Evolutionary conservation across 2,329 filamentous ascomycete genomes (phyloP), one percentile per base, ranked within the genome.

Genomic region (Juglanconis oblonga): DNA sequence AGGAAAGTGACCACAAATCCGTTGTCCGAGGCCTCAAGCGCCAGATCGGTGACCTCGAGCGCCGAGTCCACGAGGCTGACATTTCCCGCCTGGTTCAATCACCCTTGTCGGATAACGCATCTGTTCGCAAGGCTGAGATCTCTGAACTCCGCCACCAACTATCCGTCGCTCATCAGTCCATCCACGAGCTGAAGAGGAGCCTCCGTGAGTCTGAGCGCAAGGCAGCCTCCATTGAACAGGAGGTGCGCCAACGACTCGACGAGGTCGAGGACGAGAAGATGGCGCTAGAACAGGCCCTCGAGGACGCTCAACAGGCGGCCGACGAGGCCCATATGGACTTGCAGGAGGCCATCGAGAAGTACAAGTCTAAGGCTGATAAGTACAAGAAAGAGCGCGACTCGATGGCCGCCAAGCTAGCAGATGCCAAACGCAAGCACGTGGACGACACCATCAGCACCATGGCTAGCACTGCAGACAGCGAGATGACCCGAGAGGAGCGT

Each of bases 41-140:
- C 52, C 83, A 87, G 59, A 81, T 91, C 52, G 77, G 81, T 2
- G 85, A 90, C 40, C 79, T 92, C 14, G 88, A 91, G 69, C 82
- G 82, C 45, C 84, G 88, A 61, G 77, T 88, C 4, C 87, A 90
- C 65, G 86, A 92, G 60, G 79, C 83, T 5, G 81, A 86, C 50
- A 79, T 86, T 45, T 81, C 81, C 17, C 78, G 77, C 10, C 69
- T 85, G 32, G 71, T 75, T 29, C 64, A 67, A 40, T 78, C 79
- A 11, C 78, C 79, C 3, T 76, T 79, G 2, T 84, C 82, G 8
- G 67, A 71, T n/a, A 76, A 76, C 52, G 78, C 78, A n/a, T 83
- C 83, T 1, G 80, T 73, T 14, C 77, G 77, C 42, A 82, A 85
- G 59, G 79, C 79, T 24, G 87, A 90, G 68, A 69, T 88, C 9